Percentiles rank a stretch among this genome's conserved stretches.
phyloP scores from a whole-genome alignment of 148 eudicot genomes.

The Nepenthes gracilis region DNA sequence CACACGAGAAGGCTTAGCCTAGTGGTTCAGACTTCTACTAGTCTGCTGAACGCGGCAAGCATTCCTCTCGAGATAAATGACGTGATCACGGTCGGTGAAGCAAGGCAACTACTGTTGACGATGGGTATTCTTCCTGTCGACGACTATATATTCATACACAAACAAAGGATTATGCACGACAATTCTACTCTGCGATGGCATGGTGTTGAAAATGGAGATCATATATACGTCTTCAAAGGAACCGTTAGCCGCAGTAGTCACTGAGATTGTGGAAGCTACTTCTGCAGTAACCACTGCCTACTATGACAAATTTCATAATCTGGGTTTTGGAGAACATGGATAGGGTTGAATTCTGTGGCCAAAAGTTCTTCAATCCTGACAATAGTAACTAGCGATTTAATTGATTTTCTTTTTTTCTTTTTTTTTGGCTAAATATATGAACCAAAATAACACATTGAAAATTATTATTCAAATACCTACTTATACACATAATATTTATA shows the following conservation, averaged over 20 bases:
- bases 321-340: not conserved
- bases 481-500: too few relatives aligned
- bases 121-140: conserved; percentile 52
- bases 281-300: too few relatives aligned
- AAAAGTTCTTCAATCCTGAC: too few relatives aligned
- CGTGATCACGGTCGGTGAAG: conserved; percentile 38
- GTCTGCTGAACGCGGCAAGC: conserved; percentile 46
- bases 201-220: conserved; percentile 57
- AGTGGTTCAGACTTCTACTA: conserved; percentile 71
- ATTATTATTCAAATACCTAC: too few relatives aligned
- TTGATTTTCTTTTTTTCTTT: too few relatives aligned
- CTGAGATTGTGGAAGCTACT: not conserved
- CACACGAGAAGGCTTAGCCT: conserved; percentile 43
- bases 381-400: too few relatives aligned
- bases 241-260: conserved; percentile 35
- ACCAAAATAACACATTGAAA: too few relatives aligned
- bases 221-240: conserved; percentile 62
- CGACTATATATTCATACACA: conserved; percentile 84
- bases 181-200: conserved; percentile 72
- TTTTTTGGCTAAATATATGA: too few relatives aligned
- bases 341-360: too few relatives aligned
- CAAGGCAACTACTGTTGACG: conserved; percentile 29
- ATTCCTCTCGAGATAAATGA: conserved; percentile 82
- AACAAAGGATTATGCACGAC: conserved; percentile 86
- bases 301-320: not conserved